Conservation (phyloP, 2,329 filamentous ascomycete genomes). For the Trichoderma guizhouense region DNA sequence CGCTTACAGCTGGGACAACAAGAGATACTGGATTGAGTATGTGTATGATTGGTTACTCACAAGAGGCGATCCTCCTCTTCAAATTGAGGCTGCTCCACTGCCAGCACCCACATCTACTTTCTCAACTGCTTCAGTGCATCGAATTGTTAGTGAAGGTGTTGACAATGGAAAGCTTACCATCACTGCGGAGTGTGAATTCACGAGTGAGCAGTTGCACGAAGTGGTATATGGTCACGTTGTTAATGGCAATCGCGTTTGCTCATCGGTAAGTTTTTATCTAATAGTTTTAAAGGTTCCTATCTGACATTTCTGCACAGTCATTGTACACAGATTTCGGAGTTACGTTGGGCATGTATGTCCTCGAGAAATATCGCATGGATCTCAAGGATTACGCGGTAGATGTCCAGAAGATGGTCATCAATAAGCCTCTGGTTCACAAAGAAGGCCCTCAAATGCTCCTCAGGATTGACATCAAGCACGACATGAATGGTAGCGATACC, state of each 20-base stretch:
- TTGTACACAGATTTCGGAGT: conserved; percentile 60
- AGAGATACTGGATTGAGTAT: conserved; percentile 66
- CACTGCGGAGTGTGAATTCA: conserved; percentile 64
- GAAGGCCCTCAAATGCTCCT: neutral
- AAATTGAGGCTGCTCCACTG: conserved; percentile 46
- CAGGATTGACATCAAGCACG: neutral
- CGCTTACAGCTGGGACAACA: conserved; percentile 68
- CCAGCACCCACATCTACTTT: conserved; percentile 30
- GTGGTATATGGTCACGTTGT: conserved; percentile 64
- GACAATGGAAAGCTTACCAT: conserved; percentile 42
- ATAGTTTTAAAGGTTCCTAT: conserved; percentile 24
- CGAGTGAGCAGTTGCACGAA: conserved; percentile 57
- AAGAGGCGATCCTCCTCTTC: conserved; percentile 40
- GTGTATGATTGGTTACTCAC: conserved; percentile 66
- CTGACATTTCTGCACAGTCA: conserved; percentile 24
- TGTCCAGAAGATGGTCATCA: conserved; percentile 44
- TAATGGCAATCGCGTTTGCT: conserved; percentile 63
- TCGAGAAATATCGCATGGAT: neutral
- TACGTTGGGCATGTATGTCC: conserved; percentile 57
- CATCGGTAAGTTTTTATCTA: conserved; percentile 41
- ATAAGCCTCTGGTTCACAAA: conserved; percentile 19
- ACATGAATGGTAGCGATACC: neutral
- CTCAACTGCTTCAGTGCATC: conserved; percentile 7
- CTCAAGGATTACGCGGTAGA: conserved; percentile 31
- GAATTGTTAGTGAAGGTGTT: neutral